Conservation (phyloP, 1,284 basidiomycete species). For the Farysia itapuensis region DNA sequence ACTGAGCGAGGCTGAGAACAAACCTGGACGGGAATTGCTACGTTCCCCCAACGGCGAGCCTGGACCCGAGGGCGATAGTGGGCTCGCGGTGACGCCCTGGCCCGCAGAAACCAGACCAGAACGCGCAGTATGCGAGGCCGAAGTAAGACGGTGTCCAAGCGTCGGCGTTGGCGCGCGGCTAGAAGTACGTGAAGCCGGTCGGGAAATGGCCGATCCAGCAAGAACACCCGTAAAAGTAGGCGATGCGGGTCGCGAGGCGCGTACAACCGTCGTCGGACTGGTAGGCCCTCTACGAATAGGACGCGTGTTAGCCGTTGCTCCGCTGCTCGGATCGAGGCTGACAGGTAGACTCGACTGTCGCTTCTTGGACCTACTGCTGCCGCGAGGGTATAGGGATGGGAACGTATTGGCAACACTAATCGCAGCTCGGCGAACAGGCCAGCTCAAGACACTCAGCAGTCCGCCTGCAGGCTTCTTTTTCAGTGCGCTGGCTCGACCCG, state of each 20-base stretch:
- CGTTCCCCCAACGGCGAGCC: conserved; percentile 28
- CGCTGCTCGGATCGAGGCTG: conserved; percentile 7
- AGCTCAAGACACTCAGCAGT: conserved; percentile 11
- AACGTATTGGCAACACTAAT: conserved; percentile 14
- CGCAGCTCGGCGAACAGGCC: conserved; percentile 27
- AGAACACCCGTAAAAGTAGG: conserved; percentile 22
- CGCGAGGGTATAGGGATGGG: conserved; percentile 18
- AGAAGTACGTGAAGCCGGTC: conserved; percentile 32
- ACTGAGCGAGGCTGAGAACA: conserved; percentile 27
- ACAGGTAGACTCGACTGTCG: conserved; percentile 24
- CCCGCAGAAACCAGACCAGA: conserved; percentile 15
- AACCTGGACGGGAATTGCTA: conserved; percentile 5
- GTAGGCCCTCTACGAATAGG: conserved; percentile 18
- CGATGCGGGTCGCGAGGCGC: conserved; percentile 27
- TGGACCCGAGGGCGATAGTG: conserved; percentile 15
- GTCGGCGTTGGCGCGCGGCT: conserved; percentile 37
- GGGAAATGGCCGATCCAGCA: conserved; percentile 26
- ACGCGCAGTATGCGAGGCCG: conserved; percentile 17
- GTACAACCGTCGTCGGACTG: conserved; percentile 14
- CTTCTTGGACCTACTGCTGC: conserved; percentile 16
- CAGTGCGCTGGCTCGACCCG: conserved; percentile 2
- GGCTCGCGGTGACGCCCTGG: conserved; percentile 4
- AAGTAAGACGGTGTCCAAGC: conserved; percentile 34
- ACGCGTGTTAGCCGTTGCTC: conserved; percentile 8
- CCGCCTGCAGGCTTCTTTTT: not conserved